phyloP scores from a whole-genome alignment of 208 protist genomes.

The Crithidia fasciculata region DNA sequence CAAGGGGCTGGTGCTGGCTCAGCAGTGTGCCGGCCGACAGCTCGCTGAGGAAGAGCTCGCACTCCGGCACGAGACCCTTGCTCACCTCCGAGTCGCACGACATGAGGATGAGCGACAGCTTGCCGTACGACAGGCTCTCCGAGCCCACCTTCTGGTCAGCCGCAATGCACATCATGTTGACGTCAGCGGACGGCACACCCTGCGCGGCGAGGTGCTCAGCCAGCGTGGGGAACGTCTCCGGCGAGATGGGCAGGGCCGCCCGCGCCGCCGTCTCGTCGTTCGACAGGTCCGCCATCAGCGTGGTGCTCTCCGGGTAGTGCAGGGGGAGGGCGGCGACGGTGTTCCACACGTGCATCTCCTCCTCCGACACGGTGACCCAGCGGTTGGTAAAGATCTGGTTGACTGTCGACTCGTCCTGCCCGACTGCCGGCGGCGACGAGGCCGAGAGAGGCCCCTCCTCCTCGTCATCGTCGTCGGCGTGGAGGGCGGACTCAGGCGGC shows the following conservation, averaged over 20 bases:
- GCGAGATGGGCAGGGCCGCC: conserved; percentile 16
- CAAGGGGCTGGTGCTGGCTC: conserved; percentile 45
- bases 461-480: conserved; percentile 8
- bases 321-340: conserved; percentile 54
- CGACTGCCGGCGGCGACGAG: not conserved
- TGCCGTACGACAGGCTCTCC: conserved; percentile 70
- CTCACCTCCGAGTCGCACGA: conserved; percentile 44
- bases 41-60: conserved; percentile 35
- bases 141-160: conserved; percentile 73
- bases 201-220: conserved; percentile 39
- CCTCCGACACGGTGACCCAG: conserved; percentile 64
- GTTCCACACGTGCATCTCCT: conserved; percentile 73
- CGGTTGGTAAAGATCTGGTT: conserved; percentile 62
- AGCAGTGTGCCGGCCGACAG: conserved; percentile 56
- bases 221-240: conserved; percentile 51
- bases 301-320: conserved; percentile 52
- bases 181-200: conserved; percentile 42
- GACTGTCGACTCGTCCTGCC: conserved; percentile 31
- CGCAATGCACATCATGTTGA: conserved; percentile 79
- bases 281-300: conserved; percentile 40
- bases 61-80: conserved; percentile 40
- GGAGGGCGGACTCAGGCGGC: conserved; percentile 4
- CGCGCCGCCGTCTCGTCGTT: conserved; percentile 30
- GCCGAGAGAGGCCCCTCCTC: not conserved
- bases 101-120: conserved; percentile 74